Evolutionary conservation across 768 basidiomycete species (phyloP), one percentile per base, ranked within the genome.

Genomic region (Cyclocybe cylindracea): DNA sequence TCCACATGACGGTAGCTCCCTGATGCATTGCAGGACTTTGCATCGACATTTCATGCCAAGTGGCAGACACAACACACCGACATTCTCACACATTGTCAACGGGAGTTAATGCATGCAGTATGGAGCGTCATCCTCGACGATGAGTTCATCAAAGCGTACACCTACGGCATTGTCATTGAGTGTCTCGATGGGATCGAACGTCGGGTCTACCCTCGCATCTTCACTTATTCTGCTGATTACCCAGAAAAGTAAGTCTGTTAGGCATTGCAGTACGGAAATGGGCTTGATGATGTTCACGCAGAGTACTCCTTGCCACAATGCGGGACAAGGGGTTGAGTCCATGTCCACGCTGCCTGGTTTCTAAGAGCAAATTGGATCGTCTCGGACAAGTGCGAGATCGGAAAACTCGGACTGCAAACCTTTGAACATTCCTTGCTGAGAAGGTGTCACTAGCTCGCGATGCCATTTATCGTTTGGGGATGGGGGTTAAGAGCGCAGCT

Each of bases 171-270:
- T 18, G 66, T 72, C 8, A 51, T 74, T 2, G 43, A 43, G 13
- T 72, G 70, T 50, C 44, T 46, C 10, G 69, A 74, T 59, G 65
- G 66, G 3, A 54, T 73, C 10, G 35, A 49, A 10, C 62, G 71
- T 1, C 59, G 63, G 11, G 43, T 74, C 4, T 73, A 62, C 54
- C 69, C 68, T 7, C 55, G 67, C 1, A 42, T 74, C 8, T 67
- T 70, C 39, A 70, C 68, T 1, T 71, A 71, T 40, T 57, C 71
- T 0, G 71, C 72, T 10, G 72, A 73, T 57, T 76, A 75, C 53
- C 73, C 70, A 5, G 74, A 76, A 47, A 73, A 74, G 74, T 77
- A 52, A 50, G 67, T 55, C 7, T 14, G 11, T n/a, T 33, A 31
- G 10, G 31, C 33, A 46, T 11, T 3, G 7, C 33, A 36, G 41